phyloP scores from a whole-genome alignment of 768 basidiomycete species.

The Leucocoprinus birnbaumii region DNA sequence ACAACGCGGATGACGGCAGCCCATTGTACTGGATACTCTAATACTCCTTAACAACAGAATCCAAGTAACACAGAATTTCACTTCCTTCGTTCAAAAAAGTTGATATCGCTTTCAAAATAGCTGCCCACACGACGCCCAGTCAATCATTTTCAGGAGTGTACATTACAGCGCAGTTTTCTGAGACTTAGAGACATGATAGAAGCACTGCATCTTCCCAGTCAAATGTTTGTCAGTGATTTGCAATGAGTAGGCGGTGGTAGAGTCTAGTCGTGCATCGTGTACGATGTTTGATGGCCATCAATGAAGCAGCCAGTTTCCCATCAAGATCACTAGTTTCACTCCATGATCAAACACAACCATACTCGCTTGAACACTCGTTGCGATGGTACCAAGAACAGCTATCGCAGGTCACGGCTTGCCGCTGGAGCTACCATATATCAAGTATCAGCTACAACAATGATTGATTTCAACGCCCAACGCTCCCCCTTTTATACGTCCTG shows the following conservation, averaged over 20 bases:
- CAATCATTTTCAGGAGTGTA: not conserved
- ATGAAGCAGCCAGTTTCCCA: not conserved
- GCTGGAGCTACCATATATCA: not conserved
- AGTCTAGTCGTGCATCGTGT: no score
- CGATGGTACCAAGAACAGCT: constrained; percentile 21
- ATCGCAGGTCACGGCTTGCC: not conserved
- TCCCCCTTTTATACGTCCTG: constrained; percentile 2
- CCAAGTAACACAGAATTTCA: not conserved
- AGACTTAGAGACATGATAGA: no score
- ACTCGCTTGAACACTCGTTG: constrained; percentile 21
- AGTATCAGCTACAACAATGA: constrained; percentile 1
- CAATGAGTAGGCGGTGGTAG: no score
- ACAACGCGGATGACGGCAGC: constrained; percentile 37
- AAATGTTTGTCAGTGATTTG: no score
- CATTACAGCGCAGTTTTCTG: no score
- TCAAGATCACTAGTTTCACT: constrained; percentile 10
- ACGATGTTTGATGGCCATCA: no score
- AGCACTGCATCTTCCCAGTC: no score
- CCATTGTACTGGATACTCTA: constrained; percentile 7
- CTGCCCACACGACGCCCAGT: not conserved
- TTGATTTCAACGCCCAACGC: not conserved
- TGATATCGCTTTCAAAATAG: constrained; percentile 1
- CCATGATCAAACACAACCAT: constrained; percentile 3
- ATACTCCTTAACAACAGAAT: not conserved
- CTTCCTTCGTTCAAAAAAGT: not conserved